A percentile compares a stretch with the other conserved stretches of the same genome.
phyloP scores from a whole-genome alignment of 2,329 filamentous ascomycete genomes.

The Claviceps purpurea region DNA sequence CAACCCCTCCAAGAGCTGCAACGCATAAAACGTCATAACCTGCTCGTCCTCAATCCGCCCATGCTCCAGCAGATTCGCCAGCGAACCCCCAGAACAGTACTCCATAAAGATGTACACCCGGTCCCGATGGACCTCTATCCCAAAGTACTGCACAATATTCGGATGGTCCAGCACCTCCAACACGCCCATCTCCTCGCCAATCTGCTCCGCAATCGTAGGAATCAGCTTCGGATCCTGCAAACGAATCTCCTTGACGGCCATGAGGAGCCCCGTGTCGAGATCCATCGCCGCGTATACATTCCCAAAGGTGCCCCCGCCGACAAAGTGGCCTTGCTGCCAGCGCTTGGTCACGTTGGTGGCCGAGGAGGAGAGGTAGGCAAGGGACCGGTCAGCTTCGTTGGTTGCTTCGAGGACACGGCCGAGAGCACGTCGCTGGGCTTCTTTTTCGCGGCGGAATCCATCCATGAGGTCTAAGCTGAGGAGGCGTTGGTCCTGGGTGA shows the following conservation, averaged over 20 bases:
- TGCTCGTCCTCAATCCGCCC: slow-evolving; percentile 96
- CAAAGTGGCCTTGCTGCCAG: slow-evolving; percentile 98
- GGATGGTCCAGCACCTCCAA: slow-evolving; percentile 92
- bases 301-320: slow-evolving; percentile 92
- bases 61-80: slow-evolving; percentile 82
- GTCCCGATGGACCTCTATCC: slow-evolving; percentile 94
- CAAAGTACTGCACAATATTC: slow-evolving; percentile 94
- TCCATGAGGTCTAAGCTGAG: slow-evolving; percentile 65
- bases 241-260: slow-evolving; percentile 98
- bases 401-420: slow-evolving; percentile 86
- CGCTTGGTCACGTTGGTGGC: slow-evolving; percentile 90
- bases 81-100: slow-evolving; percentile 88
- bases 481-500: slow-evolving; percentile 64
- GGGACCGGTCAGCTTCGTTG: slow-evolving; percentile 88
- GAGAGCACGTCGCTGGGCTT: slow-evolving; percentile 74
- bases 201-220: slow-evolving; percentile 83
- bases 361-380: slow-evolving; percentile 86
- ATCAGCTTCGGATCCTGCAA: slow-evolving; percentile 94
- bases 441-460: slow-evolving; percentile 60
- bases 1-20: slow-evolving; percentile 87
- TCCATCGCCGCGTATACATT: slow-evolving; percentile 98
- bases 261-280: slow-evolving; percentile 84
- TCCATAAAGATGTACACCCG: slow-evolving; percentile 99
- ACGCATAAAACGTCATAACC: slow-evolving; percentile 89
- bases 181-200: slow-evolving; percentile 93